A percentile compares a stretch with the other conserved stretches of the same genome.
Conservation (phyloP, 2,329 filamentous ascomycete species). For the Acarospora socialis region DNA sequence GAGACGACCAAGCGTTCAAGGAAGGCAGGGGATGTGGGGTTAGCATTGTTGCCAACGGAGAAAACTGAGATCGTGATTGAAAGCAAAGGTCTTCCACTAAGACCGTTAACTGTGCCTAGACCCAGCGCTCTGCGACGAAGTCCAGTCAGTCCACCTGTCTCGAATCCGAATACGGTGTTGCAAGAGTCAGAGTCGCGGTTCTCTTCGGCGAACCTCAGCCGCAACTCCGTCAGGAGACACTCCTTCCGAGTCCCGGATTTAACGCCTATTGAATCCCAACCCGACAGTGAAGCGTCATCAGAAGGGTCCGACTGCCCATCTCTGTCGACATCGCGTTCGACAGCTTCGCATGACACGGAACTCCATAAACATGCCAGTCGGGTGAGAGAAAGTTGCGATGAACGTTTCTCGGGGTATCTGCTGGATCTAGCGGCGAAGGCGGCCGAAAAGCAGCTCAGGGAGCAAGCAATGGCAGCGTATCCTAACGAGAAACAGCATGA, state of each 20-base stretch:
- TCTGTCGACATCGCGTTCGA: slow-evolving; percentile 15
- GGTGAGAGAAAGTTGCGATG: slow-evolving; percentile 53
- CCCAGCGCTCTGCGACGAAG: slow-evolving; percentile 6
- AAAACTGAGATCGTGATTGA: slow-evolving; percentile 57
- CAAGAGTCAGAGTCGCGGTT: slow-evolving; percentile 27
- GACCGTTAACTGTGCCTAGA: slow-evolving; percentile 40
- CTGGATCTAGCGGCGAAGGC: slow-evolving; percentile 67
- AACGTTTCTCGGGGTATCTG: slow-evolving; percentile 60
- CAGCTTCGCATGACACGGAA: slow-evolving; percentile 12
- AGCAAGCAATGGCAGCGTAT: slow-evolving; percentile 39
- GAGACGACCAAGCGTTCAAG: slow-evolving; percentile 63
- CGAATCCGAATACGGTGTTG: slow-evolving; percentile 11
- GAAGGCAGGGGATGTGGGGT: slow-evolving; percentile 48
- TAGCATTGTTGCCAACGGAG: slow-evolving; percentile 49
- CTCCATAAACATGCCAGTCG: slow-evolving; percentile 20
- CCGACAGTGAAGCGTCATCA: slow-evolving; percentile 39
- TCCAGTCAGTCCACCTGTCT: slow-evolving; percentile 12
- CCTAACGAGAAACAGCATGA: slow-evolving; percentile 34
- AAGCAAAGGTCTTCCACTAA: slow-evolving; percentile 24
- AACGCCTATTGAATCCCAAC: slow-evolving; percentile 42
- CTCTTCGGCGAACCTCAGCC: slow-evolving; percentile 29
- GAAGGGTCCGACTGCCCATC: slow-evolving; percentile 16
- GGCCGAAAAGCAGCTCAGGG: slow-evolving; percentile 65
- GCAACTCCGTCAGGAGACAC: slow-evolving; percentile 29
- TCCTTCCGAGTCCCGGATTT: slow-evolving; percentile 48